phyloP scores from a whole-genome alignment of 495 filamentous ascomycete species.

The Astrothelium macrocarpum region DNA sequence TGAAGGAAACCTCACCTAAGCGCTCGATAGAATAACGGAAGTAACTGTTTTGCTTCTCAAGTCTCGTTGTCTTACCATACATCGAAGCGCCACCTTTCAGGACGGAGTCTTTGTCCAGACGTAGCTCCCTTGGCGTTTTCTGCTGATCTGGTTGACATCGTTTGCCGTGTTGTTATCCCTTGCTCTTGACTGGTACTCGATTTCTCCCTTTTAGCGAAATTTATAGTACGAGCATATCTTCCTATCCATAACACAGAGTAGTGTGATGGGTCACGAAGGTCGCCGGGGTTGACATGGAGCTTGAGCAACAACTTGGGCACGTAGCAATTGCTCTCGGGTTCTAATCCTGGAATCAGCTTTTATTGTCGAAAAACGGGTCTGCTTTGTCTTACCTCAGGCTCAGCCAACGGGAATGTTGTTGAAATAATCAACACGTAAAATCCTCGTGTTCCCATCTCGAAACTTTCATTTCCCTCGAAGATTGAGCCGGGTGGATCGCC shows the following conservation, averaged over 20 bases:
- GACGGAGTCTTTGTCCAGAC: not conserved
- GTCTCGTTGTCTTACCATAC: not conserved
- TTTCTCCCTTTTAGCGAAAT: not conserved
- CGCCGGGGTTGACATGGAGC: constrained; percentile 23
- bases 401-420: not conserved
- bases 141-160: no score
- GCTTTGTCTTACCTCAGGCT: not conserved
- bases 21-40: not conserved
- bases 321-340: not conserved
- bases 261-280: constrained; percentile 10
- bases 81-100: not conserved
- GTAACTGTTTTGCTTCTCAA: not conserved
- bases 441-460: not conserved
- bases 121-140: not conserved
- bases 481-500: not conserved
- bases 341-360: not conserved
- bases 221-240: not conserved
- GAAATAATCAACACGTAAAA: not conserved
- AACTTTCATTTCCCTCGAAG: not conserved
- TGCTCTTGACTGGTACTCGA: not conserved
- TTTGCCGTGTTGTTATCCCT: no score
- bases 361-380: not conserved
- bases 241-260: not conserved
- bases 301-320: constrained; percentile 30
- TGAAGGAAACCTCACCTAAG: not conserved